A percentile compares a stretch with the other conserved stretches of the same genome.
Conservation (phyloP, 1,139 yeast genomes). For the Casaregolazyma lundiana region DNA sequence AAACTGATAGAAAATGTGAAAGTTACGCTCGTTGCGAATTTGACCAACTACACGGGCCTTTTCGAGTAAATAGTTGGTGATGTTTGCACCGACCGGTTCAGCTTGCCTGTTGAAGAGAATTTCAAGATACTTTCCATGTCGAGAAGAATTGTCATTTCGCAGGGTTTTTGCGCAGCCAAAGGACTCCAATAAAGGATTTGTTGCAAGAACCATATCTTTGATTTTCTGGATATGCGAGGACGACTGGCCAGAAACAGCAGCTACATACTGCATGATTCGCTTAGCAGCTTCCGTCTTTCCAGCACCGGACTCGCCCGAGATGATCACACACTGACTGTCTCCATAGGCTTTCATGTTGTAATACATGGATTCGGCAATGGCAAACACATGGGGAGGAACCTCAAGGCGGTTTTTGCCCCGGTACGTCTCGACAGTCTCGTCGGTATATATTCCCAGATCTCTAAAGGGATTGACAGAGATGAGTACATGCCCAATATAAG, state of each 20-base stretch:
- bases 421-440: slow-evolving; percentile 65
- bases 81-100: slow-evolving; percentile 93
- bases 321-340: slow-evolving; percentile 96
- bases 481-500: slow-evolving; percentile 45
- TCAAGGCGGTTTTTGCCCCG: slow-evolving; percentile 91
- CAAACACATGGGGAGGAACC: slow-evolving; percentile 97
- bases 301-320: slow-evolving; percentile 98
- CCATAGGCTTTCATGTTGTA: slow-evolving; percentile 91
- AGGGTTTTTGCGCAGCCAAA: slow-evolving; percentile 98
- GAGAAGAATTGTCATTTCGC: slow-evolving; percentile 91
- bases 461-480: slow-evolving; percentile 96
- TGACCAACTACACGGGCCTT: slow-evolving; percentile 96
- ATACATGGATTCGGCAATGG: slow-evolving; percentile 96
- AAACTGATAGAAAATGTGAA: slow-evolving; percentile 94
- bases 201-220: slow-evolving; percentile 96
- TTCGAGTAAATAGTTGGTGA: slow-evolving; percentile 89
- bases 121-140: slow-evolving; percentile 96
- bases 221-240: slow-evolving; percentile 70
- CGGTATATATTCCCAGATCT: slow-evolving; percentile 92
- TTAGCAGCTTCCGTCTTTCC: slow-evolving; percentile 99
- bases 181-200: slow-evolving; percentile 92
- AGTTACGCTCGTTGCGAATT: slow-evolving; percentile 86
- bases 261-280: slow-evolving; percentile 96
- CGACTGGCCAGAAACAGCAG: slow-evolving; percentile 67
- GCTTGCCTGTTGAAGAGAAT: slow-evolving; percentile 76